These are phyloP conservation scores for Xylariaceae sp. DNA, from an alignment of 2,329 filamentous ascomycete species.

Conservation along the genomic window DNA sequence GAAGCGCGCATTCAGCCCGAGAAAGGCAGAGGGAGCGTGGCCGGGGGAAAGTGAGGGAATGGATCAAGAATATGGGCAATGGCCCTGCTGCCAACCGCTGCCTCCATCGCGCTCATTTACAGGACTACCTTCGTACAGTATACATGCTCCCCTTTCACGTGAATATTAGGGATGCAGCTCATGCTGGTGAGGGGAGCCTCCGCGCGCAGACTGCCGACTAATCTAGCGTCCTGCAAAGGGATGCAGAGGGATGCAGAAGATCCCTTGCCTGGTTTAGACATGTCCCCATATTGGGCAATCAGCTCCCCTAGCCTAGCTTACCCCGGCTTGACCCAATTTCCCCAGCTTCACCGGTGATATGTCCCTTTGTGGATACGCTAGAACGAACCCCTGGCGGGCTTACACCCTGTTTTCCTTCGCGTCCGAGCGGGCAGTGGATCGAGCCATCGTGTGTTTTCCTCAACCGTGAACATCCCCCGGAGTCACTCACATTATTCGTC, in stretches of 20 bases:
- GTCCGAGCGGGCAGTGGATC: slow-evolving; percentile 3
- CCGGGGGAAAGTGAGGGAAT: slow-evolving; percentile 2
- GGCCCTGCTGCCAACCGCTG: background rate
- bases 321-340: slow-evolving; percentile 1
- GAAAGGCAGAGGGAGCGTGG: slow-evolving; percentile 19
- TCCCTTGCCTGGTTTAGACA: slow-evolving; percentile 20
- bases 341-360: slow-evolving; percentile 18
- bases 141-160: slow-evolving; percentile 16
- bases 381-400: background rate
- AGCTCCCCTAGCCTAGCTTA: slow-evolving; percentile 6
- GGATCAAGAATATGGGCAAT: slow-evolving; percentile 5
- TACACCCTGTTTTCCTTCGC: slow-evolving; percentile 6
- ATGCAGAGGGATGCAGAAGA: slow-evolving; percentile 16
- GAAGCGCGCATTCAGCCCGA: slow-evolving; percentile 26
- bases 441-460: background rate
- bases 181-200: slow-evolving; percentile 4
- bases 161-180: slow-evolving; percentile 18
- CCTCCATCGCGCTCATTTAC: slow-evolving; percentile 20
- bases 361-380: slow-evolving; percentile 13
- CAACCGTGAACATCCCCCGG: background rate
- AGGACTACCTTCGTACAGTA: slow-evolving; percentile 16
- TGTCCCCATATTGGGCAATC: slow-evolving; percentile 23
- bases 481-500: background rate
- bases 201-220: slow-evolving; percentile 18
- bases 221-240: background rate